Evolutionary conservation across 176 grass and related monocot genomes (phyloP).

Genomic region (Phyllostachys edulis): DNA sequence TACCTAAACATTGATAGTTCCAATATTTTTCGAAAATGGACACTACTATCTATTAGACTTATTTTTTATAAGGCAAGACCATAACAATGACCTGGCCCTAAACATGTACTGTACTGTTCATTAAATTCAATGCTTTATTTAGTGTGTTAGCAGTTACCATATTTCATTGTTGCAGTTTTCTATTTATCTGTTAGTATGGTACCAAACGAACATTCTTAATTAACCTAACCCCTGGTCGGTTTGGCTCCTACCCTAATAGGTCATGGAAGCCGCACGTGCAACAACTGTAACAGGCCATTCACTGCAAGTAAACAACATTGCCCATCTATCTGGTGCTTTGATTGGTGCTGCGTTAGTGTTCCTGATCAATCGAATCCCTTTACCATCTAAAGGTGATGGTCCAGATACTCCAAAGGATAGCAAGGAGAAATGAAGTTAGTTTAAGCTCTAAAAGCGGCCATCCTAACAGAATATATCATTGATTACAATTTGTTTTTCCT

Average conservation of each 20-base stretch:
- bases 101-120: background rate
- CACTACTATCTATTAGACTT: background rate
- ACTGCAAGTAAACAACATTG: slow-evolving; percentile 83
- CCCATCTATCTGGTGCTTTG: slow-evolving; percentile 93
- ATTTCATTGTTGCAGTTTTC: background rate
- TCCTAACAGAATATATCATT: slow-evolving; percentile 28
- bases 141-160: background rate
- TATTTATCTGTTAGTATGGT: background rate
- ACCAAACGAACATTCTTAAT: slow-evolving; percentile 5
- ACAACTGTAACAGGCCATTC: slow-evolving; percentile 54
- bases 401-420: slow-evolving; percentile 35
- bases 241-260: slow-evolving; percentile 44
- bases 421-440: slow-evolving; percentile 61
- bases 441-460: background rate
- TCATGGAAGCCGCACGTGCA: slow-evolving; percentile 90
- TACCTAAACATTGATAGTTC: background rate
- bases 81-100: background rate
- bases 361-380: slow-evolving; percentile 60
- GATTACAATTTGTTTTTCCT: slow-evolving; percentile 11
- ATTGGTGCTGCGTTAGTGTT: slow-evolving; percentile 85
- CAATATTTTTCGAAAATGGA: background rate
- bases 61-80: background rate
- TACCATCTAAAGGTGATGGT: slow-evolving; percentile 41
- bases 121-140: background rate
- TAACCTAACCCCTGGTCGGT: slow-evolving; percentile 21